phyloP scores from a whole-genome alignment of 257 asterid genomes.

The Fraxinus anomala region DNA sequence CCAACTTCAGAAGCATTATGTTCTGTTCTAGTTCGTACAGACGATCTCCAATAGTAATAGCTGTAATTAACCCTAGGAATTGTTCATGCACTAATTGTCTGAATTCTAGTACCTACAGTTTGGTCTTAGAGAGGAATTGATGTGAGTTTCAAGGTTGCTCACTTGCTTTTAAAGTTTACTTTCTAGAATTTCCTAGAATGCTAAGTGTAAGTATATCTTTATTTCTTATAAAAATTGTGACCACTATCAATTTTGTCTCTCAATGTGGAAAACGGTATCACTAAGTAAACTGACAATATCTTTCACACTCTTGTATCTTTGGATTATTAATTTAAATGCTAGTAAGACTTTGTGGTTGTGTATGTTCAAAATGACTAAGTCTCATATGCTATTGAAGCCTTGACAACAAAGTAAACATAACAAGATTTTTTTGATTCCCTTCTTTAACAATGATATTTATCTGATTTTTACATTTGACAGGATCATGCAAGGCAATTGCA shows the following conservation, averaged over 20 bases:
- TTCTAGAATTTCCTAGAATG: not conserved
- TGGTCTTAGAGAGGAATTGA: not conserved
- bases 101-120: not conserved
- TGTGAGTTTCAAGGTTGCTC: not conserved
- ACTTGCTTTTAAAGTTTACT: not conserved
- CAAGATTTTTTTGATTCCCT: not conserved
- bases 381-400: slow-evolving; percentile 12
- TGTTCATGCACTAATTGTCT: not conserved
- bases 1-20: not conserved
- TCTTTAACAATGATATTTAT: slow-evolving; percentile 12
- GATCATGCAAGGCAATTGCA: slow-evolving; percentile 66
- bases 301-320: slow-evolving; percentile 14
- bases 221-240: not conserved
- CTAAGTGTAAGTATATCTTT: no score
- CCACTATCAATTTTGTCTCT: not conserved
- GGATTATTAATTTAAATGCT: not conserved
- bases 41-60: no score
- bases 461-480: slow-evolving; percentile 40
- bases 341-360: not conserved
- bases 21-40: not conserved
- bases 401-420: slow-evolving; percentile 5
- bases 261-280: not conserved
- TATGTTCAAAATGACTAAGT: slow-evolving; percentile 11
- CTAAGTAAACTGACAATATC: slow-evolving; percentile 11
- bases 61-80: not conserved